Evolutionary conservation across 2,329 filamentous ascomycete genomes (phyloP), one percentile per base, ranked within the genome.

Genomic region (Hortaea werneckii): DNA sequence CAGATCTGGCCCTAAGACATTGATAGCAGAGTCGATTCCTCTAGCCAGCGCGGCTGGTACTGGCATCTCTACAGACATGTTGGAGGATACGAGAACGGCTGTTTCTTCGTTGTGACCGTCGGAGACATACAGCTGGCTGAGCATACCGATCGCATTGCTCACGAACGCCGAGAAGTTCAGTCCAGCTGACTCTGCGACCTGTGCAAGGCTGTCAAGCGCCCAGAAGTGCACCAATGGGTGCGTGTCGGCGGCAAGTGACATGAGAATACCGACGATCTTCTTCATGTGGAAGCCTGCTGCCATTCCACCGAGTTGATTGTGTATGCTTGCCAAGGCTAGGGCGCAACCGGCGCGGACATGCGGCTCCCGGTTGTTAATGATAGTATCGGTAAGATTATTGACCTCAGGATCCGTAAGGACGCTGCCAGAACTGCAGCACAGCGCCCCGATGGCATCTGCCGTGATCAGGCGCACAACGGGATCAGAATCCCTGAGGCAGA

Each of bases 201-300:
- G 75, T 2, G 86, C 83, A 29, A 98, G 67, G 7, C 87, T 90
- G 62, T 95, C 88, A 39, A 98, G 72, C 2, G 94, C 90, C 88
- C 89, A 96, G 62, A 90, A 95, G 65, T 98, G 92, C 6, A 98
- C 92, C 0, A 86, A 82, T 0, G 92, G 89, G 62, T 98, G 92
- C 13, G 90, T 87, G 60, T 98, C 92, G 56, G 89, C 95, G 64
- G 88, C 90, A 7, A 98, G 75, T 6, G 92, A 96, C 85, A 96
- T 94, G n/a, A 98, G 71, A 35, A 98, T 94, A 12, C 90, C 85
- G n/a, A 95, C 77, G 42, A 98, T 95, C 1, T 88, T 95, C 70
- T 96, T 96, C 42, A 98, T 75, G 63, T 98, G 92, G 57, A 92
- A 88, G 3, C 89, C 88, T 45, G 92, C 92, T 44, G 92, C 92